Evolutionary conservation across 2,329 filamentous ascomycete species (phyloP), one percentile per base, ranked within the genome.

Genomic region (Cladosporium halotolerans): DNA sequence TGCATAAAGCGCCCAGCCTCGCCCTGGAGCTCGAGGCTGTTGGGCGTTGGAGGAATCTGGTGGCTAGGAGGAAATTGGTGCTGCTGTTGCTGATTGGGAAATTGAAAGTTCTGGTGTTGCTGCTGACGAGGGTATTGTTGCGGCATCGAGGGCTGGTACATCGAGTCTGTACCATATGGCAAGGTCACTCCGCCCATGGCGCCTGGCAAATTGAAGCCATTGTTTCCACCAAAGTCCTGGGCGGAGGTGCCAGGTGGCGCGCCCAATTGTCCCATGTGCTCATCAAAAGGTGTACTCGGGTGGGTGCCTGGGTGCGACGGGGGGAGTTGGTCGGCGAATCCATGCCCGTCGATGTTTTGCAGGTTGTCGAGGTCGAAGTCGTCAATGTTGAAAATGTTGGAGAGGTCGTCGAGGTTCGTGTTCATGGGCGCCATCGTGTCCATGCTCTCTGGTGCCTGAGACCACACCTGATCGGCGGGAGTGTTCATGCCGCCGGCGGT

Each of bases 11-110:
- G 67, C 60, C 75, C 62, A 65, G 79, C 58, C 72, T 81, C 64
- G 74, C 80, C 68, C 60, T 86, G 83, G 71, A 92, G 81, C 64
- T 92, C 87, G 23, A 89, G 77, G 66, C 88, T 92, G 66, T 87
- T 88, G 0, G 88, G 88, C 11, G 88, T 93, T 2, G 87, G 87
- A 5, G 88, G 88, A 49, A 86, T 82, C 55, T 79, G 76, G 57
- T 77, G 78, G 55, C 80, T 57, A 7, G 76, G 48, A 70, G 78
- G 52, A 70, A 77, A 60, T 58, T 73, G 71, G 44, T 73, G 72
- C 34, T 76, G 74, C 41, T 66, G 66, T 9, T 39, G 45, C 32
- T 66, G 63, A 49, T 67, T 69, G 45, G 66, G 62, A 23, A 62
- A 63, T 31, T 68, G 63, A 59, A 70, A 72, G 36, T 64, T 55